A percentile compares a stretch with the other conserved stretches of the same genome.
phyloP scores from a whole-genome alignment of 148 eudicot genomes.

The Persicaria maculosa region DNA sequence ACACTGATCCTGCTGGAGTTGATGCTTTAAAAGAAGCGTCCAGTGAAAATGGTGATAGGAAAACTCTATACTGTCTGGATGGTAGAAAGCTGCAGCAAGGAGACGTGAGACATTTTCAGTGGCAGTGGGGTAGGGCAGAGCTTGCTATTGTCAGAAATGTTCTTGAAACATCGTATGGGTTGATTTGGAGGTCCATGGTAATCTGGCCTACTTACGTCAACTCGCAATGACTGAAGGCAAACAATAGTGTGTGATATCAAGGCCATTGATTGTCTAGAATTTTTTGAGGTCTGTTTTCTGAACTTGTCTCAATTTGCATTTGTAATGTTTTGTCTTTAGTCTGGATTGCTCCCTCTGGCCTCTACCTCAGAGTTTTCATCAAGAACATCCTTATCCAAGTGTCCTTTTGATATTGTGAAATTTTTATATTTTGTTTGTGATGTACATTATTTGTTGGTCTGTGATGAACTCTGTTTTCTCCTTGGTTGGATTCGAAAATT shows the following conservation, averaged over 20 bases:
- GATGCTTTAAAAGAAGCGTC: too few relatives aligned
- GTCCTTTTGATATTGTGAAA: too few relatives aligned
- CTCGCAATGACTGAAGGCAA: not conserved
- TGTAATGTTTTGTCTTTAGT: not conserved
- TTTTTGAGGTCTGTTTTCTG: constrained; percentile 47
- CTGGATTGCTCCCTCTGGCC: too few relatives aligned
- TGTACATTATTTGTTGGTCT: too few relatives aligned
- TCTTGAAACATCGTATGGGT: constrained; percentile 45
- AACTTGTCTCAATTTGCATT: not conserved
- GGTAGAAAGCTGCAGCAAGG: constrained; percentile 28
- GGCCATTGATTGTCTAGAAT: constrained; percentile 52
- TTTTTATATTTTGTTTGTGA: too few relatives aligned
- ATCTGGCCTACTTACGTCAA: constrained; percentile 76
- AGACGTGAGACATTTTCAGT: constrained; percentile 45
- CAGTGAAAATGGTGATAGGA: too few relatives aligned
- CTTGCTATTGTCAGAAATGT: constrained; percentile 45
- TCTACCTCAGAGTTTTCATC: too few relatives aligned
- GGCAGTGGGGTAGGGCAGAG: constrained; percentile 55
- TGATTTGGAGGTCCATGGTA: constrained; percentile 72
- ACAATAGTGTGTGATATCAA: constrained; percentile 26
- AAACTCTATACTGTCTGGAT: constrained; percentile 30
- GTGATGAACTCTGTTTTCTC: too few relatives aligned
- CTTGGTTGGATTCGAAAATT: too few relatives aligned
- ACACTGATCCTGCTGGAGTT: not conserved
- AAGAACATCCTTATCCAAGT: too few relatives aligned